Evolutionary conservation across 106 monocot species (phyloP), one percentile per base, ranked within the genome.

Genomic region (Ottelia alismoides): DNA sequence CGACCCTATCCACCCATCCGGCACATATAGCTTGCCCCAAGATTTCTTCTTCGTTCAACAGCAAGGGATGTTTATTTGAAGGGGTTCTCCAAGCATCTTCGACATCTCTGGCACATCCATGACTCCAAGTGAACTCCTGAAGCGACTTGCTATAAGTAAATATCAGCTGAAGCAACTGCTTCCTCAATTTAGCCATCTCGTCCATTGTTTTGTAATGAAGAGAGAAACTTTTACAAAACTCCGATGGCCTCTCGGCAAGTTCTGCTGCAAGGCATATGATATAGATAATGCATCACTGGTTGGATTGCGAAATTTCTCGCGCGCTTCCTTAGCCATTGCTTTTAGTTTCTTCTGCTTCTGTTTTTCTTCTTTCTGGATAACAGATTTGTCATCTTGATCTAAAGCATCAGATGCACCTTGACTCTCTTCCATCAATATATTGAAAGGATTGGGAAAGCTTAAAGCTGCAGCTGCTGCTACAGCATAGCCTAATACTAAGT

Each of bases 181-280:
- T 85, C 54, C 96, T 79, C 55, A 98, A 57, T 74, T 89, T 98
- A 10, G 89, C 89, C 89, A 98, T 85, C 30, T 98, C 96, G 60
- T 85, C 82, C 96, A 98, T 85, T 32, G 82, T 85, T 63, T 82
- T 98, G 22, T 82, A 62, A 63, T 85, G 85, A 31, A 98, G 71
- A n/a, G 44, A 69, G 45, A 79, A 74, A 3, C 46, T 67, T 49
- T 35, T 72, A 54, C 96, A 98, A 65, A 98, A 98, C 21, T 74
- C 63, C 5, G 67, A 61, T 4, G 59, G 53, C 53, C 74, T 77
- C 45, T 71, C 72, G 49, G 78, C 64, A 32, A 75, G 71, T 46
- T 98, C 96, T 70, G 62, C 63, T 90, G 85, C 65, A 98, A 59
- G 53, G 89, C 81, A 68, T 79, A 70, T 25, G 89, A 78, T 62